Evolutionary conservation across 2,329 filamentous ascomycete species (phyloP).

Genomic region (Claviceps humidiphila): DNA sequence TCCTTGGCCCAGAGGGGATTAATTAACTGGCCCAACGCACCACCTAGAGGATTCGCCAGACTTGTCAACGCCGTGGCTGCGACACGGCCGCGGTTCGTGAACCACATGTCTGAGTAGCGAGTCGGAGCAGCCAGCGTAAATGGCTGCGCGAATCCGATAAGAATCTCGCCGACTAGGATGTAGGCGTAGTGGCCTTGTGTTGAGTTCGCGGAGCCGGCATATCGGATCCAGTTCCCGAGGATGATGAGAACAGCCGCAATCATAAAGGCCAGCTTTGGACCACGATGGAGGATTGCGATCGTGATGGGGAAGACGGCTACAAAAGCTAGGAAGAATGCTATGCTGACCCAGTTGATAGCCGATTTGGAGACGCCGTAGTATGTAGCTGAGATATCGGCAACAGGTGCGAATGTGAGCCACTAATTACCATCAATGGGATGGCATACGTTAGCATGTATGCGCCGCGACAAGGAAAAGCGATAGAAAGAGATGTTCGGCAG

Average conservation of each 20-base stretch:
- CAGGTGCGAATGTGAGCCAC: slow-evolving; percentile 88
- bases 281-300: slow-evolving; percentile 67
- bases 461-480: not conserved
- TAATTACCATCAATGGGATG: slow-evolving; percentile 4
- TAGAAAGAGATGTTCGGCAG: not conserved
- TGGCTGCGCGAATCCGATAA: slow-evolving; percentile 80
- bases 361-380: slow-evolving; percentile 67
- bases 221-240: slow-evolving; percentile 83
- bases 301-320: slow-evolving; percentile 56
- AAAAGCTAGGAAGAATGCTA: slow-evolving; percentile 76
- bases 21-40: slow-evolving; percentile 76
- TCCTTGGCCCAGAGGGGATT: slow-evolving; percentile 61
- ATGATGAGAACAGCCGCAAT: slow-evolving; percentile 60
- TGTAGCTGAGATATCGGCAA: slow-evolving; percentile 56
- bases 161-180: slow-evolving; percentile 81
- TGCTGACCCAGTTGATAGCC: slow-evolving; percentile 86
- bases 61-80: slow-evolving; percentile 76
- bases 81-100: slow-evolving; percentile 70
- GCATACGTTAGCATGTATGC: not conserved
- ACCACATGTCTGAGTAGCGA: slow-evolving; percentile 89
- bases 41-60: slow-evolving; percentile 81
- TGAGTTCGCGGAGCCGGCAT: slow-evolving; percentile 49
- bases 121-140: slow-evolving; percentile 86
- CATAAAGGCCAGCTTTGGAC: slow-evolving; percentile 67
- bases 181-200: slow-evolving; percentile 53